A percentile compares a stretch with the other conserved stretches of the same genome.
Evolutionary conservation across 495 filamentous ascomycete genomes (phyloP).

Genomic region (Penicillium lividum): DNA sequence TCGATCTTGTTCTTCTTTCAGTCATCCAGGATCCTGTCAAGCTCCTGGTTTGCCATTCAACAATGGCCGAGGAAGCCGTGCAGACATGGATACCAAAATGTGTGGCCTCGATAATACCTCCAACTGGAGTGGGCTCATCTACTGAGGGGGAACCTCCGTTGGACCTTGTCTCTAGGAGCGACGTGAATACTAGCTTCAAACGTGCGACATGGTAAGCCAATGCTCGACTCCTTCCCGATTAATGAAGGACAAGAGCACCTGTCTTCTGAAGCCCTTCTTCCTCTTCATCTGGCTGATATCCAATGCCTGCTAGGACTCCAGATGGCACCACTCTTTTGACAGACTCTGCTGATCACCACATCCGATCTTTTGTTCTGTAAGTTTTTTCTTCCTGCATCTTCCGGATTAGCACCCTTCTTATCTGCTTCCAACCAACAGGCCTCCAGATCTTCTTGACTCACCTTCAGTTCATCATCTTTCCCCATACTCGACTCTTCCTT

Average conservation of each 20-base stretch:
- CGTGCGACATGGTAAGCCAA: constrained; percentile 56
- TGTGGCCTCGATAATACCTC: constrained; percentile 32
- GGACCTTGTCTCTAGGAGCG: not conserved
- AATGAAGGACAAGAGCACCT: too few species aligned
- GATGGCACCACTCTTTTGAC: constrained; percentile 84
- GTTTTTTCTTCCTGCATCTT: constrained; percentile 11
- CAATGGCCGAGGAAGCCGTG: not conserved
- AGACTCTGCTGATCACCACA: constrained; percentile 64
- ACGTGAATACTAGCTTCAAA: constrained; percentile 49
- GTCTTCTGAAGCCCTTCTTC: not conserved
- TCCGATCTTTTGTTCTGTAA: constrained; percentile 71
- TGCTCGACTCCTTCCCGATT: too few species aligned
- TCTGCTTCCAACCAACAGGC: constrained; percentile 34
- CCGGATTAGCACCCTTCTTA: not conserved
- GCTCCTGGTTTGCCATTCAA: not conserved
- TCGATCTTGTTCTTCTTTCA: not conserved
- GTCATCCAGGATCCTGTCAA: not conserved
- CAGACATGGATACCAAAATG: constrained; percentile 14
- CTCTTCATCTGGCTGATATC: not conserved
- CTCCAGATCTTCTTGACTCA: constrained; percentile 66
- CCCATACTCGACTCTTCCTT: constrained; percentile 60
- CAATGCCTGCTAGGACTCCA: constrained; percentile 55
- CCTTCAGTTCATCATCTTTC: constrained; percentile 50
- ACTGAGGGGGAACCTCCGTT: not conserved
- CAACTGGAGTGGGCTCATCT: not conserved